Base-by-base conservation (phyloP, 164 flowering plant species). In the Pachysandra terminalis region DNA sequence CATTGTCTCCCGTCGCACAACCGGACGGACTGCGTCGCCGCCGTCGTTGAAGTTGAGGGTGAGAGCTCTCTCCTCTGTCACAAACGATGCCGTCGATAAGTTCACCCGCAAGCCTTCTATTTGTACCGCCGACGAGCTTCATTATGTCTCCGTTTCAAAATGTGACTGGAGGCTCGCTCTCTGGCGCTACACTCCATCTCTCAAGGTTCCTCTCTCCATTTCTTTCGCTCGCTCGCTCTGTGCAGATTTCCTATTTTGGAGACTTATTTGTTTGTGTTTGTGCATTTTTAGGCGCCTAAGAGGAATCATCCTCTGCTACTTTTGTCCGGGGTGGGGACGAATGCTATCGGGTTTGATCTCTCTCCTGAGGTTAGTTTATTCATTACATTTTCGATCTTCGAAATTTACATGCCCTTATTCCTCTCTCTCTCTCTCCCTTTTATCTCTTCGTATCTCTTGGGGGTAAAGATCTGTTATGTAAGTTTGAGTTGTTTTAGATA, bases 111-210 rank as follows among this genome's bases (percentile, higher is more conserved):
- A 91, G 69, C 97, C 98, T 9, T 65, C 88, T 63, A 75, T 88
- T n/a, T 96, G 99, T 64, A 93, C 97, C 6, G 99, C 98, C 61
- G 97, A 96, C 73, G 99, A 96, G 86, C 90, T 96, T 48, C 99
- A 96, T 70, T 90, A 91, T 59, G 97, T 96, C 9, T 65, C 87
- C 45, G 85, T 87, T 9, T 67, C 86, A 1, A 80, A 83, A 17
- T 83, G 88, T 57, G 87, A 85, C 24, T 96, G 98, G 99, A 79
- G 83, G 19, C 91, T 93, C 66, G 92, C 97, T 66, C 93, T 96
- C 71, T 96, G 98, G 99, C 96, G 99, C 22, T 96, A 93, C 74
- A 64, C 53, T 17, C 99, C 99, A 48, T 37, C 79, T 56, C 96
- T 90, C 25, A 75, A 87, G 86, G 99, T 90, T n/a, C 1, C 41